These are phyloP conservation scores for Ambispora gerdemannii DNA, from an alignment of 192 early-diverging fungal species.

Conservation along the genomic window DNA sequence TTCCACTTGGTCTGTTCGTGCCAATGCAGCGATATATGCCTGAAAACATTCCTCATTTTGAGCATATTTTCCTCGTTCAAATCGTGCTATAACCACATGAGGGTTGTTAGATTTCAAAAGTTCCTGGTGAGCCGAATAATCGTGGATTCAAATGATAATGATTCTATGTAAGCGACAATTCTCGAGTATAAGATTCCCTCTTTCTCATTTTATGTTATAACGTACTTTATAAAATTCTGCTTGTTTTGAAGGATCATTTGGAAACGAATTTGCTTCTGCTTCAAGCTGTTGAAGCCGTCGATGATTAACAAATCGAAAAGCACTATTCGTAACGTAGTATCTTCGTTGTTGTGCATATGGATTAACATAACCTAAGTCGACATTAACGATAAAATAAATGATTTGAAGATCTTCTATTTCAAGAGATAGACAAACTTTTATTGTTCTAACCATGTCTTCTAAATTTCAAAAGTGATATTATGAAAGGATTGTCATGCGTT, in stretches of 20 bases:
- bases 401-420: neutral
- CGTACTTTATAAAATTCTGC: conserved; percentile 54
- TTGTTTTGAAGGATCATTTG: conserved; percentile 48
- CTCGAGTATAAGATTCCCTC: neutral
- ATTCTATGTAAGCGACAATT: neutral
- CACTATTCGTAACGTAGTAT: conserved; percentile 5
- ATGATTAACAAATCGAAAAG: conserved; percentile 45
- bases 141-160: neutral
- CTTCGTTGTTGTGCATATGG: neutral
- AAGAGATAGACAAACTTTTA: neutral
- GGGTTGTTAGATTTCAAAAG: conserved; percentile 51
- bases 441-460: neutral
- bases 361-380: neutral
- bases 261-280: conserved; percentile 50
- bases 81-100: conserved; percentile 47
- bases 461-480: neutral
- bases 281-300: conserved; percentile 50
- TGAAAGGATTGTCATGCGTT: neutral
- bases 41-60: conserved; percentile 54
- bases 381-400: neutral
- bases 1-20: conserved; percentile 49
- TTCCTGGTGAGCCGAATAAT: conserved; percentile 38
- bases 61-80: conserved; percentile 52
- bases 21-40: conserved; percentile 52
- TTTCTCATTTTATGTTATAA: neutral